Percentiles rank a stretch among this genome's conserved stretches.
phyloP scores from a whole-genome alignment of 202 grass and related monocot genomes.

The Zizania palustris region DNA sequence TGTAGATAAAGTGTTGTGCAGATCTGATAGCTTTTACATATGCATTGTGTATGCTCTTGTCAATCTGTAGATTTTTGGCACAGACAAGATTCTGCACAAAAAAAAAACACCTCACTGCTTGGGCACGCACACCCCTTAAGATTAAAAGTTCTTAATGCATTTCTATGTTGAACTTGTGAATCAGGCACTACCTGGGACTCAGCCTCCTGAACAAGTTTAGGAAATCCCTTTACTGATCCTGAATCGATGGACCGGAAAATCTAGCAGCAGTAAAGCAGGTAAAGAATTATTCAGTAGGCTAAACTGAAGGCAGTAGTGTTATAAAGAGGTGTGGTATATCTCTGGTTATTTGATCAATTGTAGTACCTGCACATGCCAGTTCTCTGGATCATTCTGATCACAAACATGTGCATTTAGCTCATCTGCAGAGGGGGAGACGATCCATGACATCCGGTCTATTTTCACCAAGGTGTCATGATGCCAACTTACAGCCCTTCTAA shows the following conservation, averaged over 20 bases:
- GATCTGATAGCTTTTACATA: conserved; percentile 94
- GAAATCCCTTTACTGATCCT: conserved; percentile 90
- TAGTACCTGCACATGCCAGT: conserved; percentile 91
- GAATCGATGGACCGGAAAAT: conserved; percentile 95
- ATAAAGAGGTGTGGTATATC: conserved; percentile 1
- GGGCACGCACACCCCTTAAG: conserved; percentile 15
- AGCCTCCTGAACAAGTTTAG: conserved; percentile 89
- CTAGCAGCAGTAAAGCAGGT: conserved; percentile 41
- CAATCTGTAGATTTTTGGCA: conserved; percentile 92
- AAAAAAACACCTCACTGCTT: conserved; percentile 1
- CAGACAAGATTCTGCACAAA: conserved; percentile 87
- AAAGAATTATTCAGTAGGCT: conserved; percentile 29
- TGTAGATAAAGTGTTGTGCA: conserved; percentile 91
- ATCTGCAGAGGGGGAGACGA: conserved; percentile 66
- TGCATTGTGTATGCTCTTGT: conserved; percentile 92
- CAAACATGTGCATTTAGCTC: conserved; percentile 63
- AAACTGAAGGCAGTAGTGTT: conserved; percentile 9
- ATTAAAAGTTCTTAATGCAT: not conserved
- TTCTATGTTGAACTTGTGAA: not conserved
- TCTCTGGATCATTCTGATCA: conserved; percentile 77
- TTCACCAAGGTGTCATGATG: conserved; percentile 84
- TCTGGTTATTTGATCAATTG: conserved; percentile 3
- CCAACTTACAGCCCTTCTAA: conserved; percentile 88
- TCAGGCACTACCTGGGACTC: conserved; percentile 68
- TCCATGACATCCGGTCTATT: conserved; percentile 90